A percentile compares a stretch with the other conserved stretches of the same genome.
Evolutionary conservation across 169 alveolate species (phyloP).

Genomic region (Eimeria sp.): DNA sequence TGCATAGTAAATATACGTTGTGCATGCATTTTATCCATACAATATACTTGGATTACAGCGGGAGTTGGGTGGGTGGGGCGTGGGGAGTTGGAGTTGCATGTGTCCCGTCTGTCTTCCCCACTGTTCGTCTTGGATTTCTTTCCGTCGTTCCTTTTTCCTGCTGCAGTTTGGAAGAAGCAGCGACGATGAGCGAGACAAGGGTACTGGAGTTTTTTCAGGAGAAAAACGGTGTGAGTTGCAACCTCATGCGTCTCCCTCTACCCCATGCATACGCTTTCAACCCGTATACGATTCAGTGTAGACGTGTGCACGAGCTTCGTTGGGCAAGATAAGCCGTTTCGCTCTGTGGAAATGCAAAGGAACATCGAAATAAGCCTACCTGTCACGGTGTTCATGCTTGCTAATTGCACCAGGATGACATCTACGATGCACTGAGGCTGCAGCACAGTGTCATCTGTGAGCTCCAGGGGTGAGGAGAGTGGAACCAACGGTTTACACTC

Average conservation of each 20-base stretch:
- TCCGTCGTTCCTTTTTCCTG: not conserved
- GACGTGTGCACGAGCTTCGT: not conserved
- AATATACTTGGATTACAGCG: no score
- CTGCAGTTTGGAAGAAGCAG: conserved; percentile 16
- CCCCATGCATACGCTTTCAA: not conserved
- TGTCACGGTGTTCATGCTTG: not conserved
- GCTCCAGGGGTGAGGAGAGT: conserved; percentile 38
- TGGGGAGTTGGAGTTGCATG: not conserved
- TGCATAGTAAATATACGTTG: not conserved
- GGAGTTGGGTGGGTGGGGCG: no score
- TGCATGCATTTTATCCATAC: not conserved
- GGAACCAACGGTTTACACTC: not conserved
- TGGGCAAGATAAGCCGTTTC: not conserved
- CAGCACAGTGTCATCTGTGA: conserved; percentile 47
- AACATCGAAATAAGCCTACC: not conserved
- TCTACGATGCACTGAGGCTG: conserved; percentile 1
- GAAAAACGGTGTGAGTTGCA: conserved; percentile 21
- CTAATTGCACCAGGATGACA: not conserved
- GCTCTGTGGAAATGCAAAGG: not conserved
- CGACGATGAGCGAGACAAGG: conserved; percentile 42
- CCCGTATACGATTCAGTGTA: not conserved
- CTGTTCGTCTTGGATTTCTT: not conserved
- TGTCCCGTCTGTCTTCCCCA: not conserved
- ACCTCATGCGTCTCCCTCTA: not conserved
- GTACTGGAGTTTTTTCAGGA: conserved; percentile 45